A percentile compares a stretch with the other conserved stretches of the same genome.
phyloP scores from a whole-genome alignment of 495 filamentous ascomycete species.

The Oleoguttula mirabilis region DNA sequence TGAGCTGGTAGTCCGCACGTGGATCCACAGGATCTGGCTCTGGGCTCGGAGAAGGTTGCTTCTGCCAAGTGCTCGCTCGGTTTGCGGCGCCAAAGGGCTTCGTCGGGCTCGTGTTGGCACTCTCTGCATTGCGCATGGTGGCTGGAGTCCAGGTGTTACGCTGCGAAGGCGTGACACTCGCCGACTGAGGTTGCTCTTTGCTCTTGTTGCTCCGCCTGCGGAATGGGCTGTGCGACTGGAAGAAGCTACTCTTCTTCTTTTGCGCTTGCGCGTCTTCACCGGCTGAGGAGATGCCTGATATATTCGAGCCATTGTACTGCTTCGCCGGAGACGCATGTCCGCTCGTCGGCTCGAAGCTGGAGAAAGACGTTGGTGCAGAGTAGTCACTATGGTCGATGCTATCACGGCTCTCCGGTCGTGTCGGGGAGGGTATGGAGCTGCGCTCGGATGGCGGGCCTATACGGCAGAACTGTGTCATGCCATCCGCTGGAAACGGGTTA shows the following conservation, averaged over 20 bases:
- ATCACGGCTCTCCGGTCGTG: conserved; percentile 73
- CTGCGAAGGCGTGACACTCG: conserved; percentile 23
- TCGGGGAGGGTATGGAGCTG: conserved; percentile 61
- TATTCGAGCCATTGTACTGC: conserved; percentile 38
- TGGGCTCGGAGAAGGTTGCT: conserved; percentile 29
- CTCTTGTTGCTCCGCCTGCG: conserved; percentile 80
- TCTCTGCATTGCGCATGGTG: conserved; percentile 16
- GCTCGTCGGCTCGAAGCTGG: conserved; percentile 50
- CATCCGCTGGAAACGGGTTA: conserved; percentile 89
- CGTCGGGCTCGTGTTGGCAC: conserved; percentile 29
- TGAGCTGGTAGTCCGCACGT: conserved; percentile 85
- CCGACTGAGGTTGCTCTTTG: conserved; percentile 45
- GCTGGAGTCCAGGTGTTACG: conserved; percentile 53
- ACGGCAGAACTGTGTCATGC: conserved; percentile 97
- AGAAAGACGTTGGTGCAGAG: conserved; percentile 80
- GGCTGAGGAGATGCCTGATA: conserved; percentile 26
- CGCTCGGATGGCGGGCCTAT: conserved; percentile 74
- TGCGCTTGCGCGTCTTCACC: conserved; percentile 53
- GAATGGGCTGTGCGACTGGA: conserved; percentile 88
- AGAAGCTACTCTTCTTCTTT: conserved; percentile 87
- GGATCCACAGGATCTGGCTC: conserved; percentile 89
- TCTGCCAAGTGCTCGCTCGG: conserved; percentile 20
- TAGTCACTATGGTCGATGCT: conserved; percentile 67
- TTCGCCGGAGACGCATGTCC: conserved; percentile 59
- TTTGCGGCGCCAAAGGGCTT: conserved; percentile 19